Evolutionary conservation across 2,329 filamentous ascomycete genomes (phyloP), one percentile per base, ranked within the genome.

Genomic region (Zasmidium angulare): DNA sequence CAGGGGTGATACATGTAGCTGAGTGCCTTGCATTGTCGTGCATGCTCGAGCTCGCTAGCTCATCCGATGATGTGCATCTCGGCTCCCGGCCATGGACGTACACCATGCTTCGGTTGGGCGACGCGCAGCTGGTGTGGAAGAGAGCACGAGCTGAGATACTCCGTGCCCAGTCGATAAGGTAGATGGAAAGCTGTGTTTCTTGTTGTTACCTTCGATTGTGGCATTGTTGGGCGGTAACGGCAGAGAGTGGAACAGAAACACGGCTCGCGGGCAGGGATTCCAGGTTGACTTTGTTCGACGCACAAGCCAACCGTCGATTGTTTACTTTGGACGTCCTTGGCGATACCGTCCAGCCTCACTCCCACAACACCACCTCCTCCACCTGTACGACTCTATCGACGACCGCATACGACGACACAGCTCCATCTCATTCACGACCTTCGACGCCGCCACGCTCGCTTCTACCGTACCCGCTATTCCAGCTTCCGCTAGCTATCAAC

Each of bases 21-120:
- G n/a, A n/a, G n/a, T n/a, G n/a, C 51, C 51, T 53, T 53, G 51
- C 51, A 46, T 36, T 53, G 22, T 17, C 36, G 36, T 53, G 51
- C 31, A 46, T 46, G 51, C 31, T 43, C 36, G 36, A 40, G 40
- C 51, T 23, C 36, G 17, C 31, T 46, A 56, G 53, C 53, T 56
- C 29, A 22, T 50, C 53, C 43, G 53, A 50, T 56, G 53, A 55
- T 43, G 24, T 55, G 47, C 53, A 56, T 36, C 11, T 23, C 22
- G 36, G 19, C 21, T 46, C 26, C 20, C n/a, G 31, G 36, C 36
- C 36, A 11, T 23, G 17, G 51, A 53, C 14, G 14, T n/a, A 17
- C 4, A 12, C 31, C 20, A 46, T 3, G 2, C 4, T 3, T 46
- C 36, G 20, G 19, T 24, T 40, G 7, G 20, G 24, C 29, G 22